Base-by-base conservation (phyloP, 164 flowering plant genomes). In the Sextonia rubra region DNA sequence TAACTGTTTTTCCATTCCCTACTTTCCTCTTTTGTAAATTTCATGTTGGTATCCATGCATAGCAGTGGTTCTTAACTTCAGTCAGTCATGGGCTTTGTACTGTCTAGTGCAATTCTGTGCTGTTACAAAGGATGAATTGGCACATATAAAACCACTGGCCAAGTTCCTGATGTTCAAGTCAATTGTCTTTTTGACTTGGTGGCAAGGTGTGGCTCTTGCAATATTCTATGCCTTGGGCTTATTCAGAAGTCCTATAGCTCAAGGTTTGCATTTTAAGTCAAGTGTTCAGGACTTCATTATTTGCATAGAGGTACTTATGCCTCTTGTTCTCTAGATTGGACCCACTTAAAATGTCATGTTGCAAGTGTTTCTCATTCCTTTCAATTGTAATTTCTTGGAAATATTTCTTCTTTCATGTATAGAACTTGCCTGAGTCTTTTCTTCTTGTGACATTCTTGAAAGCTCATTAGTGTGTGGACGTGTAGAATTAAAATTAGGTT, bases 31-130 rank as follows among this genome's bases (percentile, higher is more conserved):
- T 64, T 14, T 64, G 67, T 64, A 25, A 64, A 26, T 78, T 79
- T 12, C n/a, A 15, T 87, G 83, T 72, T 92, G 99, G 89, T 95
- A 93, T 77, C 87, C 90, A 30, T 95, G 93, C 79, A 83, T 93
- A 77, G 99, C 99, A 23, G 93, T 95, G 72, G 87, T 93, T 78
- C 84, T 95, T 67, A 95, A 95, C 80, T 95, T 95, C 83, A 95
- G 97, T 80, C 99, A 95, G 73, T 86, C 98, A 23, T 95, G 99
- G 99, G 99, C 99, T 30, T 78, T 95, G 82, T 95, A 95, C 84
- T 95, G 99, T 76, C 78, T 95, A 68, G 92, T 95, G 75, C 98
- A 91, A 64, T 95, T 95, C 77, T 95, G 93, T 81, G 73, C 89
- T 56, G 92, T 82, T 52, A 90, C 93, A 37, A 89, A 95, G 76